Conservation (phyloP, 2,329 filamentous ascomycete species). For the Atkinsonella hypoxylon region DNA sequence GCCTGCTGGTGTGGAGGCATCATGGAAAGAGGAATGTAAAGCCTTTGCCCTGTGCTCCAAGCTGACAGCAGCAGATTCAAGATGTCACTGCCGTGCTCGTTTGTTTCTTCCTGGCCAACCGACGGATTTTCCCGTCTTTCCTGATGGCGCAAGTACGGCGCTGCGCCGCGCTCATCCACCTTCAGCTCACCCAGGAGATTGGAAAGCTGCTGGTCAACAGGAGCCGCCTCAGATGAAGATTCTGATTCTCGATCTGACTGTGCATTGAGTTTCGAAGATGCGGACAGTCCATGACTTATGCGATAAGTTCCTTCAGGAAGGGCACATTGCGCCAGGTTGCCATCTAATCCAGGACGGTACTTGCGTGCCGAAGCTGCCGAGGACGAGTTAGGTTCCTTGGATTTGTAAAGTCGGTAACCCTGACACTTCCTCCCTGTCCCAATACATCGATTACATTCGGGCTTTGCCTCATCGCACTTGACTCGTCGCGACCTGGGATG, state of each 20-base stretch:
- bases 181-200: constrained; percentile 78
- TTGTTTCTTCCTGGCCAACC: constrained; percentile 14
- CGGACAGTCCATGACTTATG: not conserved
- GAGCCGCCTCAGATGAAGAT: constrained; percentile 29
- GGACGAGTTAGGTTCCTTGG: not conserved
- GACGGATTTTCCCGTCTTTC: constrained; percentile 44
- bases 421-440: constrained; percentile 1
- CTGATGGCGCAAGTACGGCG: constrained; percentile 71
- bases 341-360: not conserved
- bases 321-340: not conserved
- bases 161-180: constrained; percentile 80
- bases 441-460: constrained; percentile 1
- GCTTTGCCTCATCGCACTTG: constrained; percentile 4
- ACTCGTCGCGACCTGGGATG: not conserved
- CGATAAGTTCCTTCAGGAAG: not conserved
- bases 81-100: constrained; percentile 62
- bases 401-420: not conserved
- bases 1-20: constrained; percentile 83
- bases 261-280: not conserved
- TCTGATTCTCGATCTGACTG: constrained; percentile 7
- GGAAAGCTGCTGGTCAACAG: constrained; percentile 46
- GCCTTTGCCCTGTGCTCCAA: constrained; percentile 54
- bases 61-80: not conserved
- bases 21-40: constrained; percentile 81
- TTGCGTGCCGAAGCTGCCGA: not conserved